Evolutionary conservation across 2,329 filamentous ascomycete species (phyloP), one percentile per base, ranked within the genome.

Genomic region (Nothopassalora personata): DNA sequence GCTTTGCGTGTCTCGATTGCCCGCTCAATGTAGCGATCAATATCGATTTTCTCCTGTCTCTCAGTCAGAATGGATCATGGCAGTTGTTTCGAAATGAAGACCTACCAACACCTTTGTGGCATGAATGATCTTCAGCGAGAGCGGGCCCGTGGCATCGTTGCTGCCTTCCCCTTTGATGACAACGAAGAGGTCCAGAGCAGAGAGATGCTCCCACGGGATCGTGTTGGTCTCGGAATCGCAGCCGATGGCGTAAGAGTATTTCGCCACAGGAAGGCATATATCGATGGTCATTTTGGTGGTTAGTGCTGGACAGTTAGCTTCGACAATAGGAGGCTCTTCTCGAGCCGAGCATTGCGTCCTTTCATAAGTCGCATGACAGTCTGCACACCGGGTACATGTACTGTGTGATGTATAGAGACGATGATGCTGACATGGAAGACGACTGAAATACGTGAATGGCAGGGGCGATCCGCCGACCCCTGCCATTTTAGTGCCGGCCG

Each of bases 61-160:
- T 7, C 45, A 15, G 45, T 64, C 57, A 63, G 56, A 46, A 23
- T 39, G 13, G 34, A 19, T 30, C 19, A 34, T 31, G 19, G 28
- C n/a, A 34, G 11, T 18, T 34, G 11, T 11, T 36, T 9, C 10
- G n/a, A 10, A n/a, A n/a, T 15, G 36, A 19, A 34, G 6, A 39
- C 58, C 18, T 46, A 80, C 79, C 69, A 79, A 66, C 56, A 75
- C 65, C 54, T 75, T 72, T 13, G 69, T 72, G 19, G 75, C 76
- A 58, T 76, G 74, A 13, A 73, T 64, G 30, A 81, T 54, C 39
- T 47, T 51, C 66, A 66, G 73, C 74, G 66, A 78, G 66, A 36
- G 71, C 58, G 46, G 66, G 58, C 30, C 67, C 46, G 34, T 57
- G 60, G 18, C 59, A 36, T 56, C 13, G 49, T 31, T 4, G 30